Conservation (phyloP, 1,139 yeast genomes). For the Suhomyces choctaworum region DNA sequence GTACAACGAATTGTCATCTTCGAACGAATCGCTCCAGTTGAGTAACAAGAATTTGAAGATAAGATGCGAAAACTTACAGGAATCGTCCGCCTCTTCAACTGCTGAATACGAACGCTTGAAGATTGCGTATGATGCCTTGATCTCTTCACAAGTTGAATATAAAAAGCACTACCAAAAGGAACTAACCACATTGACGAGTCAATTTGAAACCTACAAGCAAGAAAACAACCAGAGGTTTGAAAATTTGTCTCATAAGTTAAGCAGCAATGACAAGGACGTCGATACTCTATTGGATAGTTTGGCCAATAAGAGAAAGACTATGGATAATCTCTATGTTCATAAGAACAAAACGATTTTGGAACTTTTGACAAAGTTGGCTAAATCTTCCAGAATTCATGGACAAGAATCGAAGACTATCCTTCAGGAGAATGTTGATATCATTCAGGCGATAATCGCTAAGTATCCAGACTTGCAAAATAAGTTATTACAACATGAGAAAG, state of each 20-base stretch:
- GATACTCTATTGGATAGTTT: conserved; percentile 46
- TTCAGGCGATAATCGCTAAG: conserved; percentile 32
- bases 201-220: conserved; percentile 41
- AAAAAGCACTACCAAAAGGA: conserved; percentile 50
- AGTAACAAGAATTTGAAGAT: conserved; percentile 51
- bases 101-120: conserved; percentile 60
- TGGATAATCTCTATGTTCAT: conserved; percentile 47
- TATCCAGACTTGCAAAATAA: conserved; percentile 40
- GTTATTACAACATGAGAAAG: conserved; percentile 29
- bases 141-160: conserved; percentile 57
- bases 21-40: conserved; percentile 46
- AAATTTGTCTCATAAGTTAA: conserved; percentile 29
- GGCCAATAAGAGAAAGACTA: conserved; percentile 40
- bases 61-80: conserved; percentile 50
- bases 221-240: conserved; percentile 35
- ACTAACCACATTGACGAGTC: conserved; percentile 26
- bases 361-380: conserved; percentile 45
- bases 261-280: conserved; percentile 45
- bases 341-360: conserved; percentile 50
- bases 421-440: conserved; percentile 33
- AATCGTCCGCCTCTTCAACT: conserved; percentile 45
- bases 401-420: conserved; percentile 42
- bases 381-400: conserved; percentile 50
- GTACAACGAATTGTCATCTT: conserved; percentile 45
- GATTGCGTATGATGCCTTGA: conserved; percentile 62